phyloP scores from a whole-genome alignment of 2,329 filamentous ascomycete species.

The Tolypocladium paradoxum region DNA sequence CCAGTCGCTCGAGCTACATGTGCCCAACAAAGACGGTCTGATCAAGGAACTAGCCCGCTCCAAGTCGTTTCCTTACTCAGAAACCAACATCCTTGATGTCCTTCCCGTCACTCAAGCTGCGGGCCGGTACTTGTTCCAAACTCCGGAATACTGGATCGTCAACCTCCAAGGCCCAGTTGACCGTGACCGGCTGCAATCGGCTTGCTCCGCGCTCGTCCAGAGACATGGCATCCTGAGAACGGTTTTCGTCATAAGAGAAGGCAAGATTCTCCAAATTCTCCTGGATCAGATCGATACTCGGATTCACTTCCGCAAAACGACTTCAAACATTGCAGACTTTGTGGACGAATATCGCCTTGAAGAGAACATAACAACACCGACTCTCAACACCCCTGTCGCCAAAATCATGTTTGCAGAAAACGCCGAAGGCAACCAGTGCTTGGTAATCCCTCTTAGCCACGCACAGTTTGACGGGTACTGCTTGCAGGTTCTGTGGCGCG shows the following conservation, averaged over 20 bases:
- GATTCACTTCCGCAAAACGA: constrained; percentile 1
- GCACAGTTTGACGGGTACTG: constrained; percentile 36
- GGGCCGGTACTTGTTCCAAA: constrained; percentile 3
- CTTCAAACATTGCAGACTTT: constrained; percentile 3
- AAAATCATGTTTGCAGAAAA: constrained; percentile 1
- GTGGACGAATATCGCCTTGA: constrained; percentile 2
- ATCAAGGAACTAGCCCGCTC: not conserved
- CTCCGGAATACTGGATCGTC: constrained; percentile 4
- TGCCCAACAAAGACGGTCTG: not conserved
- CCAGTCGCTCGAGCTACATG: not conserved
- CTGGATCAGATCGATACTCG: constrained; percentile 2
- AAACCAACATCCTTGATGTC: not conserved
- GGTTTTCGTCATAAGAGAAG: constrained; percentile 36
- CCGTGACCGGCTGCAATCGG: not conserved
- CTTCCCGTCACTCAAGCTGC: constrained; percentile 4
- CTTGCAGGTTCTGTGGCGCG: constrained; percentile 25
- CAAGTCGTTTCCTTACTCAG: not conserved
- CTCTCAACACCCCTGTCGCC: not conserved
- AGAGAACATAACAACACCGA: not conserved
- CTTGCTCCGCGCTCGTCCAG: constrained; percentile 19
- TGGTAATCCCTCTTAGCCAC: constrained; percentile 26
- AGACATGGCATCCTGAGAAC: constrained; percentile 49
- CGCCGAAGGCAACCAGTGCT: constrained; percentile 2
- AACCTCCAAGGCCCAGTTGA: constrained; percentile 1
- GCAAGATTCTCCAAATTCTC: constrained; percentile 3